Evolutionary conservation across 2,329 filamentous ascomycete species (phyloP), one percentile per base, ranked within the genome.

Genomic region (Ophiostoma sp.): DNA sequence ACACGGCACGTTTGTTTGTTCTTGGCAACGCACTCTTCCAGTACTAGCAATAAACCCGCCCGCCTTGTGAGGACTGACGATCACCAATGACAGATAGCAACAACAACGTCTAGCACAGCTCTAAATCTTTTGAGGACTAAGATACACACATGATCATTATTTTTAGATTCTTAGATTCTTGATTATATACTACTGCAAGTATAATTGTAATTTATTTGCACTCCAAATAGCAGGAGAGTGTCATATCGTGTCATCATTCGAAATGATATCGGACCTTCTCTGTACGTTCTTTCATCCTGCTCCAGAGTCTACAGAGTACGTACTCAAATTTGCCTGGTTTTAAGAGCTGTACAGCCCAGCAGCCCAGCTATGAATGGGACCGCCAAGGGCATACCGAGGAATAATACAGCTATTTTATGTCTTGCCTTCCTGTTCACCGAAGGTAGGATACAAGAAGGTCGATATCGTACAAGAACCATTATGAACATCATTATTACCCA

Each of bases 391-490:
- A 23, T 23, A 20, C 17, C 13, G 10, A 57, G 52, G 11, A 8
- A 13, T 23, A 57, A 57, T 57, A 48, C 17, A 48, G 44, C 44
- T 48, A 20, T 27, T 57, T 27, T 57, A 27, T 57, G 23, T 57
- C 52, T 27, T 57, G 23, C 52, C 52, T 57, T 23, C 52, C 52
- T 57, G 52, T 27, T 57, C 52, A 57, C 52, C 52, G 52, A 57
- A 11, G 20, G 11, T 23, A 17, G n/a, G 48, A 57, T 31, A 57
- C 15, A 23, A 8, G 10, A 27, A 27, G 52, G 27, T 31, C 27
- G 27, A 31, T 31, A 31, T 31, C 27, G 1, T 57, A 57, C 15
- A 23, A n/a, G 10, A 27, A 27, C n/a, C 10, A 4, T 31, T 57
- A 57, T 57, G 52, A 57, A 57, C 17, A 57, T 57, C 52, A 31